Evolutionary conservation across 2,329 filamentous ascomycete species (phyloP).

Genomic region (Zasmidium angulare): DNA sequence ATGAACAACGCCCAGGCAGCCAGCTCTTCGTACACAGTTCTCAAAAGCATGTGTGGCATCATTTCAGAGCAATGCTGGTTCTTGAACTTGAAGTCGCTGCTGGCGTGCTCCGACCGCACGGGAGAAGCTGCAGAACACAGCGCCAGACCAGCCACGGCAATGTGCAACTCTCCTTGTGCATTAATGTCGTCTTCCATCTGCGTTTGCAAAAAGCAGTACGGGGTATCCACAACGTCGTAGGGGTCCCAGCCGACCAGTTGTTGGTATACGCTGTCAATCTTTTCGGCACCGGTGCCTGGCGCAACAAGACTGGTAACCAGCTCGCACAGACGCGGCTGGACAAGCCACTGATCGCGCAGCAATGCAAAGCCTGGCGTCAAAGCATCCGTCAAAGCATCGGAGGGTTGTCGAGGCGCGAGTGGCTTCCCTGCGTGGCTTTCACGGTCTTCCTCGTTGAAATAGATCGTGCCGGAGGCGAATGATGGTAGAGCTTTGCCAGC

Average conservation of each 20-base stretch:
- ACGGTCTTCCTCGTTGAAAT: not conserved
- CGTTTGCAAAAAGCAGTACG: not conserved
- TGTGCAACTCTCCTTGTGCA: not conserved
- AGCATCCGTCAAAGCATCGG: no score
- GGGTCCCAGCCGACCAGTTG: not conserved
- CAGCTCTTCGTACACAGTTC: not conserved
- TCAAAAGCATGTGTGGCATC: not conserved
- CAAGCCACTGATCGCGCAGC: not conserved
- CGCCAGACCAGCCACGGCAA: not conserved
- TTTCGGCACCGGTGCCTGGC: not conserved
- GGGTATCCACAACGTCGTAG: not conserved
- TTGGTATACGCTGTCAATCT: not conserved
- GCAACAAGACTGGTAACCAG: not conserved
- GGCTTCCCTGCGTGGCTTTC: not conserved
- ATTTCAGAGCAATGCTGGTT: not conserved
- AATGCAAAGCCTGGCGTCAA: not conserved
- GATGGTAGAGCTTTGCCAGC: not conserved
- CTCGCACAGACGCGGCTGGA: not conserved
- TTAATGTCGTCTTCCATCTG: not conserved
- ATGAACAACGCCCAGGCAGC: not conserved
- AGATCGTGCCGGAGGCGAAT: not conserved
- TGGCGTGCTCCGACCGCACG: not conserved
- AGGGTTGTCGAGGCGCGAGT: not conserved
- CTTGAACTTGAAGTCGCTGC: not conserved
- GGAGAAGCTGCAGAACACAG: not conserved